phyloP scores from a whole-genome alignment of 23 red algal genomes.

The Chondrus crispus region DNA sequence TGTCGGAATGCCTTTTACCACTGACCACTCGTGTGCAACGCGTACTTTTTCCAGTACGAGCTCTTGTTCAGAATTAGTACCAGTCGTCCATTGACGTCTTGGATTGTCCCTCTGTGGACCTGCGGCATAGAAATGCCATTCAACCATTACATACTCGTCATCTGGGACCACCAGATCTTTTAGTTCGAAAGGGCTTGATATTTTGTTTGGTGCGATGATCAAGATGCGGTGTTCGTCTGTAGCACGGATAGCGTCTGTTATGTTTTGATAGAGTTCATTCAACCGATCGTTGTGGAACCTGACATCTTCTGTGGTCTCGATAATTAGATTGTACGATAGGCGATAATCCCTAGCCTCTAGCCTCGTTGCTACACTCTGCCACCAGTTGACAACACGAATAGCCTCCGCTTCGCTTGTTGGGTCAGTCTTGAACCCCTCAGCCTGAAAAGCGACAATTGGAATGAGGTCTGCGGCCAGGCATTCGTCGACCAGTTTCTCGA shows the following conservation, averaged over 20 bases:
- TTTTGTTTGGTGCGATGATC: conserved; percentile 4
- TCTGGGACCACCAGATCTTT: neutral
- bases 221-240: neutral
- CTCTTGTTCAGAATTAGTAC: neutral
- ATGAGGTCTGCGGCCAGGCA: neutral
- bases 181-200: neutral
- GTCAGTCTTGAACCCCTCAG: neutral
- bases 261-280: neutral
- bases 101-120: neutral
- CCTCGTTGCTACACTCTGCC: neutral
- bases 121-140: conserved; percentile 10
- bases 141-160: conserved; percentile 5
- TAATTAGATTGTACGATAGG: neutral
- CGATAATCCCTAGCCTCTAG: neutral
- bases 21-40: neutral
- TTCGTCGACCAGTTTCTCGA: neutral
- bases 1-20: neutral
- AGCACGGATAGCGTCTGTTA: neutral
- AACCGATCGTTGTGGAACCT: neutral
- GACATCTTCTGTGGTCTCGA: neutral
- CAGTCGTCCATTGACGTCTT: neutral
- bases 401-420: neutral
- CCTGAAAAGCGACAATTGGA: neutral
- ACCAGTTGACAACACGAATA: neutral
- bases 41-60: neutral